Base-by-base conservation (phyloP, 2,329 filamentous ascomycete genomes). In the Calonectria hawksworthii region DNA sequence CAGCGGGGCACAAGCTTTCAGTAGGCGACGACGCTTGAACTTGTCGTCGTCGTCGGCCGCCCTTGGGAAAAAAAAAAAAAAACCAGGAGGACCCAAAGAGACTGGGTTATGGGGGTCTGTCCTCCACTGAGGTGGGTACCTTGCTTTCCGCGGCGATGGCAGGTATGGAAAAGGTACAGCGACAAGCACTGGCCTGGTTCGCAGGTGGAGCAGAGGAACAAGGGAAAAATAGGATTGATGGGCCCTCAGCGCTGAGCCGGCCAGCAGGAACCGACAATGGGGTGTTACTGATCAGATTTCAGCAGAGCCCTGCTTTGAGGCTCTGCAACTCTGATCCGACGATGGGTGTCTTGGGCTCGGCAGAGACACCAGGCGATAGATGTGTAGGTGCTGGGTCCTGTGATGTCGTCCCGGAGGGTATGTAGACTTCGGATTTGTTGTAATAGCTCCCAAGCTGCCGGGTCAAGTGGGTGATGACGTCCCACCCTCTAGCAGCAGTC, bases 401-500 rank as follows among this genome's bases (percentile, higher is more conserved):
- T 18, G 21, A 59, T 23, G 32, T 11, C n/a, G 54, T 38, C 23
- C 32, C 32, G 32, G 21, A 23, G 36, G 23, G 26, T 54, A 54
- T 41, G 28, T 41, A 47, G 23, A 41, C 23, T 28, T 41, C 32
- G 66, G 8, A 59, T 54, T 21, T 26, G 66, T 64, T 63, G 67
- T 13, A 59, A 65, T 32, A 44, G 72, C 64, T 64, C 70, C 70
- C 75, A 65, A 51, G 68, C 63, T 70, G 61, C 36, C 51, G 50
- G 32, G 32, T n/a, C 28, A 21, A 51, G 61, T 59, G 68, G 59
- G 47, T 65, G 78, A 80, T 81, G 79, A 81, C 79, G 79, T 80
- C 73, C 72, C 72, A 54, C 59, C 73, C 51, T 69, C 47, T 47
- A 50, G 56, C 47, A 41, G 56, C 54, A 75, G 69, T 77, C 41